These are phyloP conservation scores for Cytospora mali DNA, from an alignment of 2,329 filamentous ascomycete species.

Conservation along the genomic window DNA sequence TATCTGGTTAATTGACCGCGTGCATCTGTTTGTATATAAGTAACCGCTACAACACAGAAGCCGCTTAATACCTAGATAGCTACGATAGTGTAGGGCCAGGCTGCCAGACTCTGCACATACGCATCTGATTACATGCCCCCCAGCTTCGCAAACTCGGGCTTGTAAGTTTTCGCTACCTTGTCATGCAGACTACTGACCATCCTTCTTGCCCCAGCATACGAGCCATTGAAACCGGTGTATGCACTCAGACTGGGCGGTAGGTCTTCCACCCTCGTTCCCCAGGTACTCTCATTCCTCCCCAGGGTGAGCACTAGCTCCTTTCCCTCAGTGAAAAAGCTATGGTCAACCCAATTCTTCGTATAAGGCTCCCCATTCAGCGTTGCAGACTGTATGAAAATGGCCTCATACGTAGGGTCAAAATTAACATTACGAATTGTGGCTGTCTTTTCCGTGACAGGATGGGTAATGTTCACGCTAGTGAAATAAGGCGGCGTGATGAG, in stretches of 20 bases:
- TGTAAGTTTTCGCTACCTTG: constrained; percentile 5
- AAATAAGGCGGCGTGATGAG: constrained; percentile 73
- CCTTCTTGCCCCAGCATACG: constrained; percentile 17
- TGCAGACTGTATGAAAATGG: constrained; percentile 67
- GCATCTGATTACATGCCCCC: not conserved
- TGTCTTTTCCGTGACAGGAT: constrained; percentile 59
- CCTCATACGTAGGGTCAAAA: constrained; percentile 61
- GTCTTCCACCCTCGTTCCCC: constrained; percentile 63
- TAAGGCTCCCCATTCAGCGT: constrained; percentile 63
- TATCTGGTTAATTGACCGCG: not conserved
- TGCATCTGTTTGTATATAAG: not conserved
- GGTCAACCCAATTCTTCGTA: constrained; percentile 67
- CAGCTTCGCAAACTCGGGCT: constrained; percentile 1
- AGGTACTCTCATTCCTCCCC: constrained; percentile 62
- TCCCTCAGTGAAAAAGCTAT: constrained; percentile 68
- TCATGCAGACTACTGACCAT: not conserved
- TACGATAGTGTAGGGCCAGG: too few species aligned
- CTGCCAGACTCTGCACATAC: too few species aligned
- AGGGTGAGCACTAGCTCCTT: constrained; percentile 65
- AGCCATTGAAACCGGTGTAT: constrained; percentile 40
- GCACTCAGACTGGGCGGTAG: constrained; percentile 60
- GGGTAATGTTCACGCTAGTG: constrained; percentile 58
- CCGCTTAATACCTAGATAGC: too few species aligned
- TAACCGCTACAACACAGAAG: not conserved
- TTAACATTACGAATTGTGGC: constrained; percentile 62